Evolutionary conservation across 2,329 filamentous ascomycete genomes (phyloP).

Genomic region (Trichophyton equinum): DNA sequence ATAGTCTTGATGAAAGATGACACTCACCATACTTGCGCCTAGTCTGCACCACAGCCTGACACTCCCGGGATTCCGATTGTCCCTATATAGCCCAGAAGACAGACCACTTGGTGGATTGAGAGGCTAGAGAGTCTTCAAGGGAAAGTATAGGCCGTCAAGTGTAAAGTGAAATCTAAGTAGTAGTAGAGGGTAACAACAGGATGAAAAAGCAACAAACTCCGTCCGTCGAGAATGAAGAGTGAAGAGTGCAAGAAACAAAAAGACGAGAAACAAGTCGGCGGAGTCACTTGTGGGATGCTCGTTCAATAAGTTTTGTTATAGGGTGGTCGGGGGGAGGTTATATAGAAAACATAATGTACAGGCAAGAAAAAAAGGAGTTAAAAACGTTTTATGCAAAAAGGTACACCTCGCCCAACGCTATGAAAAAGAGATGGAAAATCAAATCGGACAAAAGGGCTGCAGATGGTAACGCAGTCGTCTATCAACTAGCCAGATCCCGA

Average conservation of each 20-base stretch:
- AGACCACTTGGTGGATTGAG: not conserved
- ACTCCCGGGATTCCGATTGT: not conserved
- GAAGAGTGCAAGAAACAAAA: too few species aligned
- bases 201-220: not conserved
- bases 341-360: not conserved
- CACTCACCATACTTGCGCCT: not conserved
- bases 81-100: not conserved
- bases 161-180: not conserved
- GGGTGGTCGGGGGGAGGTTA: not conserved
- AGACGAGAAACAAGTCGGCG: too few species aligned
- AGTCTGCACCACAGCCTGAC: not conserved
- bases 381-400: not conserved
- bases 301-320: not conserved
- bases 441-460: not conserved
- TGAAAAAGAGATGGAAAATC: constrained; percentile 17
- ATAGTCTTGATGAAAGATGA: too few species aligned
- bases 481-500: constrained; percentile 23
- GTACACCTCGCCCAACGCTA: constrained; percentile 26
- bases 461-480: not conserved
- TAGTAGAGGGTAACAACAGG: not conserved
- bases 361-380: not conserved
- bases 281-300: too few species aligned
- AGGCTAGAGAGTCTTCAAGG: not conserved
- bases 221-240: too few species aligned
- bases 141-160: not conserved